phyloP scores from a whole-genome alignment of 2,329 filamentous ascomycete genomes.

The Coniochaeta sp. region DNA sequence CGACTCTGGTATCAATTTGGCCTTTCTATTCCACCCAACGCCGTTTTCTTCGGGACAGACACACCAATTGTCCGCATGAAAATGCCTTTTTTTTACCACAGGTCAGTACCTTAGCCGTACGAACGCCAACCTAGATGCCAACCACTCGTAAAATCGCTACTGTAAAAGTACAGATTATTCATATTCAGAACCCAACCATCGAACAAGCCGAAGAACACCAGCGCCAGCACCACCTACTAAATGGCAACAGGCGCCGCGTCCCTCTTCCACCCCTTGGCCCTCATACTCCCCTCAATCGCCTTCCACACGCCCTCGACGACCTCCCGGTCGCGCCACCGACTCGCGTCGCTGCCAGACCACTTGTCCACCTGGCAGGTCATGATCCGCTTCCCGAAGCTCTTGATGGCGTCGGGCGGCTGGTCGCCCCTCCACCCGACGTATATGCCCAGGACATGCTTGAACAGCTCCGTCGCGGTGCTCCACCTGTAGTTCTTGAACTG shows the following conservation, averaged over 20 bases:
- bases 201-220: not conserved
- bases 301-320: conserved; percentile 92
- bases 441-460: conserved; percentile 78
- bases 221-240: conserved; percentile 13
- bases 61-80: not conserved
- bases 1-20: not conserved
- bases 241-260: conserved; percentile 57
- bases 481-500: conserved; percentile 99
- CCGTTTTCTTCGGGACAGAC: not conserved
- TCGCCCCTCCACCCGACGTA: conserved; percentile 91
- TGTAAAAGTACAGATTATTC: not conserved
- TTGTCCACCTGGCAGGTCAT: conserved; percentile 75
- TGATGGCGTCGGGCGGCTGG: conserved; percentile 66
- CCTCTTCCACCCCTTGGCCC: conserved; percentile 71
- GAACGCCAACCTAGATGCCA: conserved; percentile 1
- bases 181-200: not conserved
- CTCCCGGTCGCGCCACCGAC: conserved; percentile 80
- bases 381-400: conserved; percentile 80
- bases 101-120: not conserved
- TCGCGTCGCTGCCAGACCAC: conserved; percentile 50
- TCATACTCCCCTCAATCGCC: conserved; percentile 81
- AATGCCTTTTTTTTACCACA: not conserved
- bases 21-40: not conserved
- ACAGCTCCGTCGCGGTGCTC: conserved; percentile 80
- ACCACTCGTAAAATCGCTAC: not conserved